Conservation (phyloP, 257 asterid species). For the Asclepias syriaca region DNA sequence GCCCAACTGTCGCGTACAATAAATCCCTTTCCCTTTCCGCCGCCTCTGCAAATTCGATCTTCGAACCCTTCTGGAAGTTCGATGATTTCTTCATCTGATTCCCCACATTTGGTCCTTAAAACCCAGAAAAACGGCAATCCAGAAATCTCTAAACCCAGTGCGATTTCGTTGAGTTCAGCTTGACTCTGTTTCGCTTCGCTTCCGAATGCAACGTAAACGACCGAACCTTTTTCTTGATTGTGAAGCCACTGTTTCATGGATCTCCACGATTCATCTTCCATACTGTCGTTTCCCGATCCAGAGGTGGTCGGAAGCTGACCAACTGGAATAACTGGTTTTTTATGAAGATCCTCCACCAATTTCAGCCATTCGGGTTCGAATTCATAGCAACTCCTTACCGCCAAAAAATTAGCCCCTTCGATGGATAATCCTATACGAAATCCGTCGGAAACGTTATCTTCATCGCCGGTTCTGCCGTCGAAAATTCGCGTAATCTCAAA, state of each 20-base stretch:
- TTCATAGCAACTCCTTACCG: conserved; percentile 24
- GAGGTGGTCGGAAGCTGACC: conserved; percentile 25
- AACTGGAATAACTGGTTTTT: conserved; percentile 21
- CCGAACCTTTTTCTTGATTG: conserved; percentile 19
- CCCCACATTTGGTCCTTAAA: conserved; percentile 21
- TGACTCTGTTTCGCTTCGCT: conserved; percentile 37
- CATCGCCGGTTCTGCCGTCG: not conserved
- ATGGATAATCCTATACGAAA: not conserved
- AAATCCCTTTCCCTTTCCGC: too few relatives aligned
- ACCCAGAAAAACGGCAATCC: conserved; percentile 30
- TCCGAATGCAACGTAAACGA: conserved; percentile 32
- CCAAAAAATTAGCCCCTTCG: conserved; percentile 3
- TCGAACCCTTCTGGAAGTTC: conserved; percentile 21
- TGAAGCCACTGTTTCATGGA: conserved; percentile 27
- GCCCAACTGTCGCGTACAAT: too few relatives aligned
- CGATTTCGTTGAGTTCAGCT: conserved; percentile 23
- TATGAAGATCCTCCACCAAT: conserved; percentile 15
- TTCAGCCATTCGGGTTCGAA: conserved; percentile 31
- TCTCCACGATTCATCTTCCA: conserved; percentile 13
- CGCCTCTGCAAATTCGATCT: too few relatives aligned
- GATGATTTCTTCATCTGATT: conserved; percentile 4
- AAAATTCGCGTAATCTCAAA: conserved; percentile 13
- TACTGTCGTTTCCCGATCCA: not conserved
- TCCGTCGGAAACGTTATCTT: conserved; percentile 14
- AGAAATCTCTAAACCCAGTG: conserved; percentile 31